Evolutionary conservation across 176 grass and related monocot species (phyloP).

Genomic region (Juncus effusus): DNA sequence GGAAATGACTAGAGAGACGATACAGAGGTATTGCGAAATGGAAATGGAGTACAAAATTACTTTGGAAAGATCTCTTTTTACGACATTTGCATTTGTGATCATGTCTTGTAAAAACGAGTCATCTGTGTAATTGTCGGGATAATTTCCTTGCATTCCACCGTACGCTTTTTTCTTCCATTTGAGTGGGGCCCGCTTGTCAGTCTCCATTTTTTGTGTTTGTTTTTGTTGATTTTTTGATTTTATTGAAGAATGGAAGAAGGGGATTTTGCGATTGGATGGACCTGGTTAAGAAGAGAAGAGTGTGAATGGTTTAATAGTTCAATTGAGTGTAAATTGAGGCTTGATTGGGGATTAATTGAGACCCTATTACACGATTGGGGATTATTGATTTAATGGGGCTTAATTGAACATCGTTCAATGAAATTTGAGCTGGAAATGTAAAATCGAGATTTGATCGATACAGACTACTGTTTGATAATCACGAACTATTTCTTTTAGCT

Average conservation of each 20-base stretch:
- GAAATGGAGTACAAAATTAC: conserved; percentile 71
- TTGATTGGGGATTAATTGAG: too few relatives aligned
- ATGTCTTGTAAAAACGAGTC: conserved; percentile 87
- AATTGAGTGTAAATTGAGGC: too few relatives aligned
- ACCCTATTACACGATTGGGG: too few relatives aligned
- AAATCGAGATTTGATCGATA: too few relatives aligned
- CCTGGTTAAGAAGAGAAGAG: conserved; percentile 2
- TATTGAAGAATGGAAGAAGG: not conserved
- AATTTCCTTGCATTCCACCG: conserved; percentile 74
- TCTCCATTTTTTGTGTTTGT: conserved; percentile 34
- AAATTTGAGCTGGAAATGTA: too few relatives aligned
- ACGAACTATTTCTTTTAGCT: too few relatives aligned
- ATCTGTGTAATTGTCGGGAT: conserved; percentile 70
- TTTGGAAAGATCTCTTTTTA: conserved; percentile 75
- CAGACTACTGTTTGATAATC: too few relatives aligned
- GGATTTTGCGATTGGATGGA: not conserved
- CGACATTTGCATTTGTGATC: conserved; percentile 97
- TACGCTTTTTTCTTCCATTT: conserved; percentile 92
- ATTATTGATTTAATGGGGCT: too few relatives aligned
- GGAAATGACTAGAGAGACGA: conserved; percentile 76
- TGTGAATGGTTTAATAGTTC: not conserved
- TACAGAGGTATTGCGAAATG: conserved; percentile 84
- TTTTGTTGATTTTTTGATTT: conserved; percentile 5
- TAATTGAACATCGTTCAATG: too few relatives aligned
- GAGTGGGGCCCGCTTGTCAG: conserved; percentile 20